Evolutionary conservation across 2,329 filamentous ascomycete genomes (phyloP).

Genomic region (Botryosphaeria dothidea): DNA sequence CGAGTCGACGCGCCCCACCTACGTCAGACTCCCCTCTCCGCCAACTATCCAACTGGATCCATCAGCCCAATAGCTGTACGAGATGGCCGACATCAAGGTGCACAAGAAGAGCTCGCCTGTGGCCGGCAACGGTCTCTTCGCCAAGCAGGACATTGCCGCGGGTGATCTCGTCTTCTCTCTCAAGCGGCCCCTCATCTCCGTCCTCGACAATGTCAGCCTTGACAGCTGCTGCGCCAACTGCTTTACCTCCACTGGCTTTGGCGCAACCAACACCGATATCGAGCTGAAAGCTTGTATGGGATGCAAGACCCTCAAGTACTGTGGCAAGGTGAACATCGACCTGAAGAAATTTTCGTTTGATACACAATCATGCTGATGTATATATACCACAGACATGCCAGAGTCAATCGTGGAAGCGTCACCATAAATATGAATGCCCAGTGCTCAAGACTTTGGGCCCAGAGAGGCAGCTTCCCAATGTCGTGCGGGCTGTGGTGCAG

Average conservation of each 20-base stretch:
- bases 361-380: too few relatives aligned
- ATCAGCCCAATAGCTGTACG: neutral
- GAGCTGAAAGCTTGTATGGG: slow-evolving; percentile 57
- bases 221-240: slow-evolving; percentile 60
- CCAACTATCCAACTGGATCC: neutral
- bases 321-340: slow-evolving; percentile 52
- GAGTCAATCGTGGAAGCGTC: slow-evolving; percentile 57
- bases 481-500: slow-evolving; percentile 57
- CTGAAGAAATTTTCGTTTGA: neutral
- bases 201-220: slow-evolving; percentile 55
- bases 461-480: slow-evolving; percentile 51
- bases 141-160: slow-evolving; percentile 47
- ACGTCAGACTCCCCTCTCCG: neutral
- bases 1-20: neutral
- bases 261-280: slow-evolving; percentile 19
- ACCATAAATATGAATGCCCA: slow-evolving; percentile 62
- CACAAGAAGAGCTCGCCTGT: slow-evolving; percentile 24
- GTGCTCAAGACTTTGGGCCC: slow-evolving; percentile 22
- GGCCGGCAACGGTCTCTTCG: slow-evolving; percentile 57
- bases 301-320: slow-evolving; percentile 61
- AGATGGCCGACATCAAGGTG: slow-evolving; percentile 19
- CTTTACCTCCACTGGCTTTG: slow-evolving; percentile 40
- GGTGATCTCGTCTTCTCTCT: slow-evolving; percentile 53
- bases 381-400: slow-evolving; percentile 55
- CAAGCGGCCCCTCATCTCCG: slow-evolving; percentile 54